These are phyloP conservation scores for Xanthoconium stramineum DNA, from an alignment of 768 basidiomycete genomes.

Conservation along the genomic window DNA sequence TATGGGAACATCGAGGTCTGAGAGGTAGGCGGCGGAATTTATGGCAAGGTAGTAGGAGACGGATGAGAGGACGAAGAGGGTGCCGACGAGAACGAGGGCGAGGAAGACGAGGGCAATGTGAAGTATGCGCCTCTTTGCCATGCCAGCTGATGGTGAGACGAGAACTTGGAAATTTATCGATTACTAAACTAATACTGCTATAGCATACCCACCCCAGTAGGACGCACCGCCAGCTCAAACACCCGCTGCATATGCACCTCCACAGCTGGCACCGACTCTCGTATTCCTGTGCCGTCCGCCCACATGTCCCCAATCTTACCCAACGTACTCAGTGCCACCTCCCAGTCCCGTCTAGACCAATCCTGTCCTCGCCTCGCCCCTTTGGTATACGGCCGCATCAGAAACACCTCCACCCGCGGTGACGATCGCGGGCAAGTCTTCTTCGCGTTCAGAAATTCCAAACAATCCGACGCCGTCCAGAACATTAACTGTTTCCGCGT, in stretches of 20 bases:
- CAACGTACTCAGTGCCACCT: conserved; percentile 46
- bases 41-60: conserved; percentile 89
- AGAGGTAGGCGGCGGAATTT: conserved; percentile 71
- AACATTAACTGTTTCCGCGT: conserved; percentile 38
- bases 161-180: not conserved
- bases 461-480: conserved; percentile 55
- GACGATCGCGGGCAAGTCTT: conserved; percentile 32
- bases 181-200: not conserved
- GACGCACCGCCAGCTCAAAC: conserved; percentile 46
- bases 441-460: conserved; percentile 53
- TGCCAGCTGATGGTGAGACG: conserved; percentile 16
- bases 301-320: conserved; percentile 47
- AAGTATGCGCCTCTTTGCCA: conserved; percentile 45
- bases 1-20: conserved; percentile 69
- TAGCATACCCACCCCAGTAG: conserved; percentile 32
- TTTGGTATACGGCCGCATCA: conserved; percentile 44
- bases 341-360: conserved; percentile 72
- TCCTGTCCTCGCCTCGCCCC: conserved; percentile 70
- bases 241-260: conserved; percentile 45
- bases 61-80: conserved; percentile 87
- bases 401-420: conserved; percentile 52
- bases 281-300: conserved; percentile 52
- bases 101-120: conserved; percentile 53
- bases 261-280: conserved; percentile 47
- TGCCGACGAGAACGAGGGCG: conserved; percentile 79